Conservation (phyloP, 1,139 yeast species). For the Geotrichum bryndzae region DNA sequence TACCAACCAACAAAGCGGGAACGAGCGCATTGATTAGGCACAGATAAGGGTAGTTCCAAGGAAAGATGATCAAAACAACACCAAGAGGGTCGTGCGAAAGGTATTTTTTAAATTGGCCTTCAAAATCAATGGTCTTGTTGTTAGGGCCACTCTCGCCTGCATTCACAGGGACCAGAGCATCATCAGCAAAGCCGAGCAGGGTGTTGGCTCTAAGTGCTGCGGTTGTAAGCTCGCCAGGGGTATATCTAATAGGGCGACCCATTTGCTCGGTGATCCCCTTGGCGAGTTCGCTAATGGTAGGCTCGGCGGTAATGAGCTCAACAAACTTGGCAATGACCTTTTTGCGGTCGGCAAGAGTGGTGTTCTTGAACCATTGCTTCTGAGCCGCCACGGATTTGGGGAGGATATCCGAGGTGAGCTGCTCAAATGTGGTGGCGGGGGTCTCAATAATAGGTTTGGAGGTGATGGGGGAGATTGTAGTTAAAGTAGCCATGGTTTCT, state of each 20-base stretch:
- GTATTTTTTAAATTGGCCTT: conserved; percentile 38
- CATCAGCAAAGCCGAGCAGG: conserved; percentile 32
- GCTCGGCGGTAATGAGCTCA: conserved; percentile 29
- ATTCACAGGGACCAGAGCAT: conserved; percentile 33
- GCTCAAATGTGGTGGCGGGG: conserved; percentile 27
- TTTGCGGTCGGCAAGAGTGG: conserved; percentile 31
- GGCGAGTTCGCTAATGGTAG: conserved; percentile 27
- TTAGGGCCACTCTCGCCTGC: conserved; percentile 24
- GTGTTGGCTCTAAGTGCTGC: conserved; percentile 32
- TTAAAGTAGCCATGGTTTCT: conserved; percentile 22
- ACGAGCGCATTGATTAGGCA: conserved; percentile 79
- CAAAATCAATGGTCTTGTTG: conserved; percentile 15
- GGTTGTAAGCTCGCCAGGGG: conserved; percentile 35
- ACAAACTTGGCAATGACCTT: conserved; percentile 28
- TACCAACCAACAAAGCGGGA: conserved; percentile 79
- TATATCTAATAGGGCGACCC: conserved; percentile 37
- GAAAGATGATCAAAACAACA: conserved; percentile 77
- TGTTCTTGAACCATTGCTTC: conserved; percentile 28
- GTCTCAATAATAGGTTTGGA: conserved; percentile 30
- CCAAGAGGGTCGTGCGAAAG: conserved; percentile 63
- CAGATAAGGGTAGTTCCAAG: conserved; percentile 83
- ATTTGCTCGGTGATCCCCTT: conserved; percentile 34
- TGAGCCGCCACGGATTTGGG: conserved; percentile 31
- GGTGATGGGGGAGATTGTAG: conserved; percentile 33
- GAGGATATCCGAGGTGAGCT: conserved; percentile 24